Base-by-base conservation (phyloP, 768 basidiomycete genomes). In the Lactarius deliciosus region DNA sequence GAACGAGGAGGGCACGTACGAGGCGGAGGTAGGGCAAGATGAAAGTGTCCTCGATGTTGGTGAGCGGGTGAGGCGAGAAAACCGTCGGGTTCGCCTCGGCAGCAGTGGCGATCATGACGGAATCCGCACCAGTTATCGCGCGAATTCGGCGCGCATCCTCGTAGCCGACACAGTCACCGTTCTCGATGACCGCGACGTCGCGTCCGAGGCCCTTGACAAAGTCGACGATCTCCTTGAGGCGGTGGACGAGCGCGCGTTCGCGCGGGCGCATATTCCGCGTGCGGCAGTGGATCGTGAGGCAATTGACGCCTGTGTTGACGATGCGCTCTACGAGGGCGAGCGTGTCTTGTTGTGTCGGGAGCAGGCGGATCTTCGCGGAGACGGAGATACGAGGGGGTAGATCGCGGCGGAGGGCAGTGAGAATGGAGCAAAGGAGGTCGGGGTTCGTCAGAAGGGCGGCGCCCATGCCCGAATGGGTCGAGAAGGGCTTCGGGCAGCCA, bases 401-500 rank as follows among this genome's bases (percentile, higher is more conserved):
- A 40, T 83, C 85, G 54, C 76, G 79, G 64, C 95, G 82, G 53
- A 99, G 80, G 6, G 91, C 89, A 0, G 83, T 85, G 36, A 99
- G 83, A 72, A 99, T 98, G 22, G 89, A 83, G 74, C 94, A 95
- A 10, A 99, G 83, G 38, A 94, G 80, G 73, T 98, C 94, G 0
- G 97, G 95, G 41, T 91, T 96, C 4, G 91, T 87, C 60, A 99
- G 85, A 16, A 99, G 81, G 3, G 96, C 96, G 0, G 97, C 96
- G 10, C 97, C 97, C 96, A 98, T 98, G 0, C 97, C 97, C 0
- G 89, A 79, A 70, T 92, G 90, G 0, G 93, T 94, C 25, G 94
- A 96, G 77, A 98, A 98, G 0, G 95, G 92, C 72, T 96, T 96
- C 0, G 96, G 96, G 74, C 96, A 99, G 0, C 96, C 97, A 74